A percentile compares a stretch with the other conserved stretches of the same genome.
Evolutionary conservation across 192 early-diverging fungal genomes (phyloP).

Genomic region (Umbelopsis sp.): DNA sequence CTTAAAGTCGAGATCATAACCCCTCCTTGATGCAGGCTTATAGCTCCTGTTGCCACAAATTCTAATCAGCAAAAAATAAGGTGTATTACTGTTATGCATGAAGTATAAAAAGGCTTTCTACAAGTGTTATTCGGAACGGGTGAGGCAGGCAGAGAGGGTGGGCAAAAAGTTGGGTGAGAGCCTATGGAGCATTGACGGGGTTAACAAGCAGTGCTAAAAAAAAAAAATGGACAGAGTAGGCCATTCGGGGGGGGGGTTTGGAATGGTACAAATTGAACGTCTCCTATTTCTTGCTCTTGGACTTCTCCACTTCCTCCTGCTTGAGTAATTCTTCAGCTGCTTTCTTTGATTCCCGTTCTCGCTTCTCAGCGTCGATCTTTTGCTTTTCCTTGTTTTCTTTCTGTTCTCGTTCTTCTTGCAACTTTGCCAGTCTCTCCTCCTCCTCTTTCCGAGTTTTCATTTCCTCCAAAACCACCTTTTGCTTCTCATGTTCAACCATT

Average conservation of each 20-base stretch:
- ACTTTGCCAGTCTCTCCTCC: conserved; percentile 47
- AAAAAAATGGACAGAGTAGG: not conserved
- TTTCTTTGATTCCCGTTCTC: conserved; percentile 19
- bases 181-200: no score
- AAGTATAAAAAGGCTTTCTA: conserved; percentile 9
- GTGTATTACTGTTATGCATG: not conserved
- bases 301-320: conserved; percentile 4
- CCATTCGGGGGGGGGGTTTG: not conserved
- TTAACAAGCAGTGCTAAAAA: not conserved
- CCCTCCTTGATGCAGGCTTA: no score
- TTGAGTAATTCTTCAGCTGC: conserved; percentile 16
- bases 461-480: conserved; percentile 50
- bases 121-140: not conserved
- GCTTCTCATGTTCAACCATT: conserved; percentile 67
- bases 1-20: no score
- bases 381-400: conserved; percentile 44
- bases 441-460: conserved; percentile 51
- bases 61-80: no score
- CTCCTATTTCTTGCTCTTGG: not conserved
- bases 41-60: not conserved
- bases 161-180: not conserved
- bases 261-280: not conserved
- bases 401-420: conserved; percentile 50
- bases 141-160: not conserved
- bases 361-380: conserved; percentile 41